Conservation (phyloP, 2,329 filamentous ascomycete genomes). For the Graphium sp. region DNA sequence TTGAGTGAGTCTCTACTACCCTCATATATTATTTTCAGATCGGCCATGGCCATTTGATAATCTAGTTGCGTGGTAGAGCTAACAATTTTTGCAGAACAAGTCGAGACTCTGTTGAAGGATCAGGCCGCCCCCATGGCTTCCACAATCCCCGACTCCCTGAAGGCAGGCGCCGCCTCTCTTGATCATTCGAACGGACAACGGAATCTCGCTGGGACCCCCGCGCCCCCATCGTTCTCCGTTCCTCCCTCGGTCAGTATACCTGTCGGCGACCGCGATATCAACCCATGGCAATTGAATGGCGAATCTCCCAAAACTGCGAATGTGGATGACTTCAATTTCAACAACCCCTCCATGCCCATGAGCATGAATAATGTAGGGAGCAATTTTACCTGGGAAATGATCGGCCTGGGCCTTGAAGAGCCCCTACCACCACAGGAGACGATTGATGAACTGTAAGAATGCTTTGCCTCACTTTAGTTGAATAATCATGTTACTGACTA, state of each 20-base stretch:
- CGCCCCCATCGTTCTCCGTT: too few species aligned
- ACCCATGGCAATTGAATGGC: constrained; percentile 36
- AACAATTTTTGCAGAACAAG: constrained; percentile 48
- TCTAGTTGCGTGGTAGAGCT: too few species aligned
- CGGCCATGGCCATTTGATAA: constrained; percentile 1
- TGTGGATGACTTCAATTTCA: constrained; percentile 43
- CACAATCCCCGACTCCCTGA: constrained; percentile 1
- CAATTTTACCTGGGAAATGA: constrained; percentile 66
- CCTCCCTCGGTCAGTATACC: too few species aligned
- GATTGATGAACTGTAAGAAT: constrained; percentile 66
- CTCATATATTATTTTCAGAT: constrained; percentile 8
- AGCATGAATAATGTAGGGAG: constrained; percentile 30
- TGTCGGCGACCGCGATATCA: constrained; percentile 25
- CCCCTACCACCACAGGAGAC: constrained; percentile 40
- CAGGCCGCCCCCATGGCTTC: constrained; percentile 37
- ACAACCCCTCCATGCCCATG: constrained; percentile 26
- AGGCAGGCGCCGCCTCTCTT: constrained; percentile 6
- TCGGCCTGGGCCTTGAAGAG: constrained; percentile 41
- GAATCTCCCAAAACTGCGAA: constrained; percentile 31
- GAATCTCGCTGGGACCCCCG: constrained; percentile 12
- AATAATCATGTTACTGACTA: too few species aligned
- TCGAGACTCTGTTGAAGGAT: constrained; percentile 76
- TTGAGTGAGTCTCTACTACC: constrained; percentile 46
- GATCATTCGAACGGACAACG: constrained; percentile 13
- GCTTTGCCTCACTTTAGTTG: too few species aligned